Base-by-base conservation (phyloP, 441 rosid species). In the Jatropha podagrica region DNA sequence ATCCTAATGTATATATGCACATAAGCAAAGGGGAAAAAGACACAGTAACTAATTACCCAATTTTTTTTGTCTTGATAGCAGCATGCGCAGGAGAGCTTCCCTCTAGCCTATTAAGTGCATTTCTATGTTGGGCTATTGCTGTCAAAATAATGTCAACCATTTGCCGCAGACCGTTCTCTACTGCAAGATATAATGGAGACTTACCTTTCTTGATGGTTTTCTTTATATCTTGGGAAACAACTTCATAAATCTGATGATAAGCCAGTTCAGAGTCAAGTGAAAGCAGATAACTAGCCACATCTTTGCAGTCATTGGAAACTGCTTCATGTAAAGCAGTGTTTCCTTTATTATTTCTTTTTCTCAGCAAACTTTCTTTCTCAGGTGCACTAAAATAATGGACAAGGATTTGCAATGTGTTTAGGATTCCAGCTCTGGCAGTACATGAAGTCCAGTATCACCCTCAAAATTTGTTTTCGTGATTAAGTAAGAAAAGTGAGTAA, bases 321-420 rank as follows among this genome's bases (percentile, higher is more conserved):
- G 80, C 80, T 13, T 62, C 66, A 41, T 77, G 76, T 48, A 71
- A 41, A n/a, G 75, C 69, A 4, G 80, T 71, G 56, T 71, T 77
- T 20, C 80, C 76, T 38, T 64, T 9, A 2, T 62, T 6, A 32
- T 77, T 77, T 44, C 15, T 64, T 44, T 23, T 66, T 49, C 14
- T 49, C 54, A 49, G 38, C 44, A 42, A 40, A 49, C 15, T 37
- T 8, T 2, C 0, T 20, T 44, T 44, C 10, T 44, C 48, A 27
- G 32, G 32, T 32, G 32, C 32, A 32, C 32, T 32, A 32, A 32
- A 32, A 32, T 32, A 1, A 32, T 0, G 32, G 32, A 58, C 11
- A 12, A 58, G 32, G 23, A 58, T 58, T 20, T 20, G 20, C 5
- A 10, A n/a, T 58, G 63, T 58, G 10, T 26, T 58, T 5, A 58